Evolutionary conservation across 2,329 filamentous ascomycete species (phyloP).

Genomic region (Claviceps humidiphila): DNA sequence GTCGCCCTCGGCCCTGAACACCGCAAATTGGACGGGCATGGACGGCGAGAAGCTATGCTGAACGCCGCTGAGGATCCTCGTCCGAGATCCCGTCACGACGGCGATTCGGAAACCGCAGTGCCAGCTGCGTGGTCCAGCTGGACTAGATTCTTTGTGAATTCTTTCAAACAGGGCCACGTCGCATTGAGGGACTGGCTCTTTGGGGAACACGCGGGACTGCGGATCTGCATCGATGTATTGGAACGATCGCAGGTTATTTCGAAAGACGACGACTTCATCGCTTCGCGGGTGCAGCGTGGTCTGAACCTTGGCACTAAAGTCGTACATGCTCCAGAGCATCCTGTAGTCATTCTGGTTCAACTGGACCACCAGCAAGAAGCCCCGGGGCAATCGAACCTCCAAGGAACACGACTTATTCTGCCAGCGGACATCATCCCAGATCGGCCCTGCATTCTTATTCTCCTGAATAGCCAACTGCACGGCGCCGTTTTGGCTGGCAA

Average conservation of each 20-base stretch:
- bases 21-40: constrained; percentile 63
- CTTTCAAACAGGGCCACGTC: constrained; percentile 66
- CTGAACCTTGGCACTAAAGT: constrained; percentile 69
- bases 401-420: constrained; percentile 52
- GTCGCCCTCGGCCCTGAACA: constrained; percentile 58
- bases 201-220: constrained; percentile 60
- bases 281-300: constrained; percentile 52
- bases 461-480: constrained; percentile 63
- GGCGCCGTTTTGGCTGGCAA: constrained; percentile 68
- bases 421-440: constrained; percentile 77
- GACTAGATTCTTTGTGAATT: constrained; percentile 52
- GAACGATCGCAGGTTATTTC: constrained; percentile 56
- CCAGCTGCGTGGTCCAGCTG: constrained; percentile 55
- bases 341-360: constrained; percentile 67
- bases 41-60: constrained; percentile 54
- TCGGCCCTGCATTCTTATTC: constrained; percentile 53
- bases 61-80: constrained; percentile 64
- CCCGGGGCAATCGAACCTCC: constrained; percentile 58
- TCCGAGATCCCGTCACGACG: constrained; percentile 63
- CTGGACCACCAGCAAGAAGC: constrained; percentile 59
- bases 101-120: constrained; percentile 72
- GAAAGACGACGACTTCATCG: constrained; percentile 59
- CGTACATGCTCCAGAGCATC: constrained; percentile 69
- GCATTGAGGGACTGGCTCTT: constrained; percentile 58
- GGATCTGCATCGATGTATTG: constrained; percentile 67